Evolutionary conservation across 2,329 filamentous ascomycete genomes (phyloP).

Genomic region (Epicoccum nigrum): DNA sequence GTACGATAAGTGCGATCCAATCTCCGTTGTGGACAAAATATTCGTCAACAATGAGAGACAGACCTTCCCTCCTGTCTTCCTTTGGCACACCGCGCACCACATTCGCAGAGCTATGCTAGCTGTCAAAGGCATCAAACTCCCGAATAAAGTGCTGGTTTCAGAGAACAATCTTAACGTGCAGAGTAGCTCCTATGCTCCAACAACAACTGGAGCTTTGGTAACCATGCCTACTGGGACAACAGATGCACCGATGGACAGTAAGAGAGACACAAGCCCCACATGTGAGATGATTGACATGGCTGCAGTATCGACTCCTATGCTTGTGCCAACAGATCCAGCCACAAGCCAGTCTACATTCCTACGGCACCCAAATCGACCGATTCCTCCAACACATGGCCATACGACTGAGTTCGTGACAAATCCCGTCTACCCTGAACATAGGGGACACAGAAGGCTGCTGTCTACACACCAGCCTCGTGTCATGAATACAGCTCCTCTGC

Average conservation of each 20-base stretch:
- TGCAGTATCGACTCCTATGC: slow-evolving; percentile 11
- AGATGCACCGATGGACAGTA: slow-evolving; percentile 8
- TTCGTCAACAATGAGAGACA: slow-evolving; percentile 35
- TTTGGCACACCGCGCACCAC: slow-evolving; percentile 37
- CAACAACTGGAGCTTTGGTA: background rate
- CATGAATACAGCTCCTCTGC: slow-evolving; percentile 10
- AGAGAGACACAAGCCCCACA: slow-evolving; percentile 12
- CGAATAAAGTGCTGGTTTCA: background rate
- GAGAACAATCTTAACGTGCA: background rate
- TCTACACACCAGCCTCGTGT: background rate
- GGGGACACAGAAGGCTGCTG: slow-evolving; percentile 1
- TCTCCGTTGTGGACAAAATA: slow-evolving; percentile 36
- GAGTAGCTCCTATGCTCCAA: background rate
- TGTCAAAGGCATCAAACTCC: background rate
- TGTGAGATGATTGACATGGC: slow-evolving; percentile 15
- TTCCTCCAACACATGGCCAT: background rate
- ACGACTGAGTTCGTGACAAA: background rate
- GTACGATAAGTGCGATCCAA: slow-evolving; percentile 25
- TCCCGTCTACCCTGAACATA: slow-evolving; percentile 3
- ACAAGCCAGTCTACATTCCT: background rate
- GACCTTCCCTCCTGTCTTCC: slow-evolving; percentile 33
- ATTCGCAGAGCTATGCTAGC: slow-evolving; percentile 29
- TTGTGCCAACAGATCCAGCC: background rate
- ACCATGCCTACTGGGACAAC: background rate
- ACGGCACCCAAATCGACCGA: background rate